Conservation (phyloP, 2,329 filamentous ascomycete species). For the Penicillium glabrum region DNA sequence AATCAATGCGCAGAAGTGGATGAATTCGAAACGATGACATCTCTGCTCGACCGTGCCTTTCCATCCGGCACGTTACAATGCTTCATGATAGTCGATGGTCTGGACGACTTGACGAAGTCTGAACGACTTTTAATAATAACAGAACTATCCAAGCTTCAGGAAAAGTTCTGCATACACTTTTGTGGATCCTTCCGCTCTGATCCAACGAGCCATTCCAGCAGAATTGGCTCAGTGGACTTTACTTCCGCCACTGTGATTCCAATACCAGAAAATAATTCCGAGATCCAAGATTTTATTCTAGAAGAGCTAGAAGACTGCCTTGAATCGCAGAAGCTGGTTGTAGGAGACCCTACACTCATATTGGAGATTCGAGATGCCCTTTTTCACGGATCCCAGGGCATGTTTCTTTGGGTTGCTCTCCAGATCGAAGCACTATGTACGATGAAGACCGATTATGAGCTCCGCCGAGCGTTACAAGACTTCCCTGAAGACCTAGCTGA, state of each 20-base stretch:
- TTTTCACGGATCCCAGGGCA: conserved; percentile 6
- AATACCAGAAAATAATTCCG: neutral
- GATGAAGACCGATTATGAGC: conserved; percentile 3
- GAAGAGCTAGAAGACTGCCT: conserved; percentile 2
- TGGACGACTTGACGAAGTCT: too few relatives aligned
- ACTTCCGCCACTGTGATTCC: neutral
- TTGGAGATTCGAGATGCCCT: conserved; percentile 1
- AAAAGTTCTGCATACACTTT: neutral
- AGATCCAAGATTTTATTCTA: neutral
- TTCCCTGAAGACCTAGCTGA: neutral
- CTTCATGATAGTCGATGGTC: neutral
- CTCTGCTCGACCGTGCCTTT: neutral
- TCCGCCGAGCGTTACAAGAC: conserved; percentile 1
- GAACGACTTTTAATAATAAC: neutral
- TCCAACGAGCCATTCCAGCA: too few relatives aligned
- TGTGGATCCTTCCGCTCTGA: neutral
- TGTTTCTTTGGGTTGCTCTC: conserved; percentile 11
- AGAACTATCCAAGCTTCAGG: neutral
- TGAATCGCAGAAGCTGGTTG: conserved; percentile 13
- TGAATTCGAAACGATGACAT: neutral
- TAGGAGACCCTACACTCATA: neutral
- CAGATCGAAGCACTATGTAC: conserved; percentile 7
- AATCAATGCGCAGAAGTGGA: neutral
- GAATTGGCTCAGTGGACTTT: neutral
- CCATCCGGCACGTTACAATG: neutral